phyloP scores from a whole-genome alignment of 202 grass and related monocot genomes.

The Panicum virgatum region DNA sequence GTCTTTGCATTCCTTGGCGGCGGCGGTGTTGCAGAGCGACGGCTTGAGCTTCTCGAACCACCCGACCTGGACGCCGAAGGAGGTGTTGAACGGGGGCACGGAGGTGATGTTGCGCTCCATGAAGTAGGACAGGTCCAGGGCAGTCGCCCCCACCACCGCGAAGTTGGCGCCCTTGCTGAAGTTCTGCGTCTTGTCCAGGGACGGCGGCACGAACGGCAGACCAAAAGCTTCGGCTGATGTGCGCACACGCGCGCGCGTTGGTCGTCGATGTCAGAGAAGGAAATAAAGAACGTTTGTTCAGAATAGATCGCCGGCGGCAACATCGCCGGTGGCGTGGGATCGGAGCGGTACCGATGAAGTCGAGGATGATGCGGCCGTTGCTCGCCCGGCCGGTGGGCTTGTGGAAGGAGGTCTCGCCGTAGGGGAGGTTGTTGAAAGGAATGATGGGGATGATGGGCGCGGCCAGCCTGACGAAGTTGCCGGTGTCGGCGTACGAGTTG shows the following conservation, averaged over 20 bases:
- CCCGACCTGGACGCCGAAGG: constrained; percentile 37
- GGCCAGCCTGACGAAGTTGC: constrained; percentile 29
- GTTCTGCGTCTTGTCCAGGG: constrained; percentile 10
- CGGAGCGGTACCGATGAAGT: constrained; percentile 40
- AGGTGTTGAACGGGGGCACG: constrained; percentile 23
- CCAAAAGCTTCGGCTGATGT: constrained; percentile 34
- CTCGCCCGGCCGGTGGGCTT: constrained; percentile 38
- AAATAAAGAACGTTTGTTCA: neutral
- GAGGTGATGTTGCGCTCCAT: constrained; percentile 9
- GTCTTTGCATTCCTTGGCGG: constrained; percentile 5
- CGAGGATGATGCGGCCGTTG: constrained; percentile 45
- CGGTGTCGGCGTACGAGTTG: constrained; percentile 46
- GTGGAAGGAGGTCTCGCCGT: constrained; percentile 48
- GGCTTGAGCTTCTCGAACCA: constrained; percentile 58
- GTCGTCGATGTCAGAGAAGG: neutral
- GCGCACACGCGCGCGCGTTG: neutral
- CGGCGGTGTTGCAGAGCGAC: constrained; percentile 37
- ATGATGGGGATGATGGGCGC: constrained; percentile 8
- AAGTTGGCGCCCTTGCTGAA: constrained; percentile 58
- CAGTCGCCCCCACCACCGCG: constrained; percentile 40
- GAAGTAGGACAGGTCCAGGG: constrained; percentile 40
- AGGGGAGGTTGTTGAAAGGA: constrained; percentile 22
- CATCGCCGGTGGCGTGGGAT: neutral
- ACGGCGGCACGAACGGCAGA: constrained; percentile 52
- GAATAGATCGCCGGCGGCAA: neutral